Base-by-base conservation (phyloP, 768 basidiomycete species). In the Boletus eberwhitei region DNA sequence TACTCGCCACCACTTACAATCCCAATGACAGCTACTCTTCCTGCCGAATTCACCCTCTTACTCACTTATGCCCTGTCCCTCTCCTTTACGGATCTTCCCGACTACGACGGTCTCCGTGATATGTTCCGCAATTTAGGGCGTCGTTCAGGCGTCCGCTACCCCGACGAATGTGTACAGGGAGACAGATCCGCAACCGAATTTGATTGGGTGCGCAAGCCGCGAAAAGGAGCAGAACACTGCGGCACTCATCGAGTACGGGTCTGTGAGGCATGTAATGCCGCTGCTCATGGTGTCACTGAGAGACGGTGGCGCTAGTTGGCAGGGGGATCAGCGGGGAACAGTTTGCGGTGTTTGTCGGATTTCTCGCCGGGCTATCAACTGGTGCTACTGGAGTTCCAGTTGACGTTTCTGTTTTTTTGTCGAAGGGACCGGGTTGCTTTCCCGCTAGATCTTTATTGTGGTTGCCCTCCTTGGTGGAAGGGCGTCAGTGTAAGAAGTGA, bases 11-110 rank as follows among this genome's bases (percentile, higher is more conserved):
- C 57, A 17, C 51, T 55, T n/a, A 51, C 63, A 60, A 69, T 79
- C n/a, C 73, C 84, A 4, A 79, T 93, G 50, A 90, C 88, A 9
- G 80, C 84, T 50, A 85, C 87, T 5, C 82, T 93, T 52, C 90
- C 89, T 14, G 78, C 84, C 45, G 90, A 93, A 71, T 90, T 93
- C 55, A 87, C 87, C 58, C 81, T 90, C 50, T 79, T 93, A 61
- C 88, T 87, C 70, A 71, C 71, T 42, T 94, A 94, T 72, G 84
- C 87, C 21, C 82, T 92, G 42, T 84, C 84, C 2, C 82, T 95
- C 35, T 87, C 87, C 59, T 94, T 93, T 61, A 90, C 90, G 64
- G 92, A 94, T 74, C 77, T 90, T 38, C 93, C 92, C 11, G 93
- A 95, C 71, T 95, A 94, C 63, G 86, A 85, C 41, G 91, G 91